Percentiles rank a stretch among this genome's conserved stretches.
Evolutionary conservation across 768 basidiomycete species (phyloP).

Genomic region (Rhodocollybia butyracea): DNA sequence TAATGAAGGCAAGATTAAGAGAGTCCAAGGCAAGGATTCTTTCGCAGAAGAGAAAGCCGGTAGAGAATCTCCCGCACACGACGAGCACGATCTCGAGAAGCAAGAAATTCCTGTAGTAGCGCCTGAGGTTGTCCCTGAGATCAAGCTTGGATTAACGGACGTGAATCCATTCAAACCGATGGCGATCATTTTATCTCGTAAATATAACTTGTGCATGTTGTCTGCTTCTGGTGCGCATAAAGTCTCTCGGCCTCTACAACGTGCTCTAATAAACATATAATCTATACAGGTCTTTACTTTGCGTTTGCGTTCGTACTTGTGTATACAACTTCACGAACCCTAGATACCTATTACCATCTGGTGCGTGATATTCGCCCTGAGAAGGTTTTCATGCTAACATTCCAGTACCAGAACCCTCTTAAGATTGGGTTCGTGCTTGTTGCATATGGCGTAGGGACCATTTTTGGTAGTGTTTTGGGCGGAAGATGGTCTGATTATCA

Average conservation of each 20-base stretch:
- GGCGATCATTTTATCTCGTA: constrained; percentile 48
- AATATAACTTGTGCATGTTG: constrained; percentile 67
- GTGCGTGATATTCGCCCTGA: too few species aligned
- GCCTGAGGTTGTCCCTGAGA: constrained; percentile 16
- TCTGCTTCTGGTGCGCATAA: constrained; percentile 39
- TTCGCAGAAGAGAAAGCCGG: constrained; percentile 22
- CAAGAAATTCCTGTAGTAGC: constrained; percentile 9
- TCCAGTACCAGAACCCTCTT: constrained; percentile 65
- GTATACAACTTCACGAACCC: constrained; percentile 73
- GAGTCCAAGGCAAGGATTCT: constrained; percentile 11
- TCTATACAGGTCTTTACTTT: constrained; percentile 11
- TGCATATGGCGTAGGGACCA: constrained; percentile 61
- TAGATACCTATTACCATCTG: constrained; percentile 58
- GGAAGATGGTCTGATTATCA: constrained; percentile 57
- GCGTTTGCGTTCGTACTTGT: constrained; percentile 40
- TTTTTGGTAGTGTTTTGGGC: constrained; percentile 52
- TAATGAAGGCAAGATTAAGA: constrained; percentile 44
- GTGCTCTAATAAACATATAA: not conserved
- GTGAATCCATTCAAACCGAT: constrained; percentile 75
- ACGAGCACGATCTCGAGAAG: constrained; percentile 12
- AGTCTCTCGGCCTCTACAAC: not conserved
- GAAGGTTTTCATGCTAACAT: too few species aligned
- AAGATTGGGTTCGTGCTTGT: constrained; percentile 76
- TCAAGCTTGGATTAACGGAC: constrained; percentile 62
- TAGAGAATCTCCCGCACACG: constrained; percentile 15